Evolutionary conservation across 2,329 filamentous ascomycete species (phyloP).

Genomic region (Cyphellophora europaea): DNA sequence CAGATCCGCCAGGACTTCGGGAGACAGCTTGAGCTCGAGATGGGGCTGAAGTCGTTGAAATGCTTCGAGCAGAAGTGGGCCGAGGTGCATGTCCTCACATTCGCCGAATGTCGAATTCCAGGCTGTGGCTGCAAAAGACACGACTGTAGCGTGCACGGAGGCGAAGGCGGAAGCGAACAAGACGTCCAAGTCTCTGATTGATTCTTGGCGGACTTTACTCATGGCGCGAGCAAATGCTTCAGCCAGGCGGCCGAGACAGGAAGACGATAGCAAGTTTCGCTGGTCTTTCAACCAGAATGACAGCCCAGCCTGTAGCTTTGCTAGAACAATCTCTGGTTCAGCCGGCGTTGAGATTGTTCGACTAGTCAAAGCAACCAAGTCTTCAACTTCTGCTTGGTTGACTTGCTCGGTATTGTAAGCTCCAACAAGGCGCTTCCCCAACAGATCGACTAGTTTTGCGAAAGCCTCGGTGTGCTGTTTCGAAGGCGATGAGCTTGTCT

Average conservation of each 20-base stretch:
- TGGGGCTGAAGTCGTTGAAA: conserved; percentile 38
- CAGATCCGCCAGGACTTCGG: conserved; percentile 29
- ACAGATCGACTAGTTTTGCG: no score
- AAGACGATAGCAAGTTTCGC: conserved; percentile 3
- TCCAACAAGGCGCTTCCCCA: no score
- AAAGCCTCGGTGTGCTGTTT: no score
- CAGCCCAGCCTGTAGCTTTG: conserved; percentile 16
- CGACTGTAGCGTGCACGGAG: conserved; percentile 41
- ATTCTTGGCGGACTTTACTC: no score
- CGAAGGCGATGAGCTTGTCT: no score
- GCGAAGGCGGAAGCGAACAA: conserved; percentile 45
- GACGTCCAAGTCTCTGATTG: no score
- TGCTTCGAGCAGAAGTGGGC: conserved; percentile 51
- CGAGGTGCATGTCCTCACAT: conserved; percentile 53
- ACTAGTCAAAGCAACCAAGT: no score
- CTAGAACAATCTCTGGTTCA: no score
- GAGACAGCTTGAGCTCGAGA: conserved; percentile 41
- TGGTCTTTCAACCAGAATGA: conserved; percentile 27
- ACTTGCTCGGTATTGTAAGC: no score
- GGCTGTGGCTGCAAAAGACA: conserved; percentile 43
- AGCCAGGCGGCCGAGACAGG: conserved; percentile 39
- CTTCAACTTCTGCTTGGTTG: no score
- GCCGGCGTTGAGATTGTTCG: no score
- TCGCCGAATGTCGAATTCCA: conserved; percentile 67
- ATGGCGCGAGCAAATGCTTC: no score